A percentile compares a stretch with the other conserved stretches of the same genome.
phyloP scores from a whole-genome alignment of 2,329 filamentous ascomycete species.

The Fusarium haematococcum region DNA sequence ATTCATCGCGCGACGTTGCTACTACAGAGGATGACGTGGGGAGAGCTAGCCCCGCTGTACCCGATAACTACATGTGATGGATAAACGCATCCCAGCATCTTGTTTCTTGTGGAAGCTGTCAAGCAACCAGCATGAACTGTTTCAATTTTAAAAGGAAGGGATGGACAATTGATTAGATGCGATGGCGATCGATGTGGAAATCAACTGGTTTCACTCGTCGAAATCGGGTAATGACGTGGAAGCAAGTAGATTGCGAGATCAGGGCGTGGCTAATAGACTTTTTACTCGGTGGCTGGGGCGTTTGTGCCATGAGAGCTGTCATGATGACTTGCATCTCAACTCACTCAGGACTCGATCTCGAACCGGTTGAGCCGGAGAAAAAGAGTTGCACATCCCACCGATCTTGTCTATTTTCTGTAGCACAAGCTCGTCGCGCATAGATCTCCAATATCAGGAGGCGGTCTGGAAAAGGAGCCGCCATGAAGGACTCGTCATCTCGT shows the following conservation, averaged over 20 bases:
- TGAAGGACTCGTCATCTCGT: slow-evolving; percentile 1
- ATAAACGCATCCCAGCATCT: slow-evolving; percentile 13
- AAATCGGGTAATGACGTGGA: neutral
- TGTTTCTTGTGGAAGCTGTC: neutral
- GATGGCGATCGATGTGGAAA: neutral
- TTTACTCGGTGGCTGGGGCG: slow-evolving; percentile 30
- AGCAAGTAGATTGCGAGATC: neutral
- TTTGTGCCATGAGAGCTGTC: slow-evolving; percentile 17
- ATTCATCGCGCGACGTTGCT: slow-evolving; percentile 29
- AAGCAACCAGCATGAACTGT: neutral
- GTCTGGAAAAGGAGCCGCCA: neutral
- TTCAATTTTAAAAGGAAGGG: neutral
- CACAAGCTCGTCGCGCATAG: neutral
- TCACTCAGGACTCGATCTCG: slow-evolving; percentile 6
- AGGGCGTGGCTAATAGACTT: neutral
- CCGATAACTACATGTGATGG: slow-evolving; percentile 32
- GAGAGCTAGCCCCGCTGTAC: slow-evolving; percentile 33
- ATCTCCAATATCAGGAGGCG: neutral
- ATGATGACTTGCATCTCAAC: slow-evolving; percentile 28
- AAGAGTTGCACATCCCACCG: neutral
- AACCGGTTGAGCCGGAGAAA: neutral
- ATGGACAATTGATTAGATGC: neutral
- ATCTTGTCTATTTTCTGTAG: neutral
- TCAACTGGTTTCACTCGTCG: neutral
- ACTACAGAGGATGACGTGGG: slow-evolving; percentile 45